These are phyloP conservation scores for Colletotrichum ledebouriae DNA, from an alignment of 2,329 filamentous ascomycete species.

Conservation along the genomic window DNA sequence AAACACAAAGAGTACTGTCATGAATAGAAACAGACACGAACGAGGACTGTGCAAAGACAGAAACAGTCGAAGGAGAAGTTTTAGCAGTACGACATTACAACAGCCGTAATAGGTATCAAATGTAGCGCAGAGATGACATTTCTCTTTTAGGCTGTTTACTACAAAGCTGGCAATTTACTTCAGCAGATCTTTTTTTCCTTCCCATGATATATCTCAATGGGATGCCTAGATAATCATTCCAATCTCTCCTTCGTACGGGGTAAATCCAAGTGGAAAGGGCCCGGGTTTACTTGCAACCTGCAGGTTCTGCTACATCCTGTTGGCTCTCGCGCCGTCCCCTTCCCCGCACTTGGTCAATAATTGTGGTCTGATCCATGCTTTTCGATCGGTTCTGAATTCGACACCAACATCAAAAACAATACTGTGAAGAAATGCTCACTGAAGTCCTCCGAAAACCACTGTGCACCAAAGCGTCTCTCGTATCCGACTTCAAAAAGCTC, in stretches of 20 bases:
- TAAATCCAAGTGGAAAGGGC: not conserved
- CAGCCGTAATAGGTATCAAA: too few species aligned
- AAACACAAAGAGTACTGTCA: too few species aligned
- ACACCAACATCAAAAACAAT: not conserved
- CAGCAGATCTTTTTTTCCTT: too few species aligned
- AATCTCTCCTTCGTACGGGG: not conserved
- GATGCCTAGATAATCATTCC: too few species aligned
- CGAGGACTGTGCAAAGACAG: too few species aligned
- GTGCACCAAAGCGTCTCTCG: constrained; percentile 27
- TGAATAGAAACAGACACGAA: too few species aligned
- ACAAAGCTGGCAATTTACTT: too few species aligned
- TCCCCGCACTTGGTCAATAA: constrained; percentile 5
- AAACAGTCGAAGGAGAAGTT: too few species aligned
- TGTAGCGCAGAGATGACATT: too few species aligned
- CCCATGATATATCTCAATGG: too few species aligned
- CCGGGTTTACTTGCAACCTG: constrained; percentile 10
- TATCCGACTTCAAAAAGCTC: not conserved
- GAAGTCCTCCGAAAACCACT: constrained; percentile 7
- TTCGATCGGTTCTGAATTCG: not conserved
- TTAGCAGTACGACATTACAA: too few species aligned
- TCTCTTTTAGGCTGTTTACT: too few species aligned
- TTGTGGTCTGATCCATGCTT: constrained; percentile 6
- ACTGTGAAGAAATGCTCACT: constrained; percentile 4
- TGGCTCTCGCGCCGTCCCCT: not conserved
- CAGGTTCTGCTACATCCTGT: constrained; percentile 5